phyloP scores from a whole-genome alignment of 1,139 yeast genomes.

The Waltiozyma sp. region DNA sequence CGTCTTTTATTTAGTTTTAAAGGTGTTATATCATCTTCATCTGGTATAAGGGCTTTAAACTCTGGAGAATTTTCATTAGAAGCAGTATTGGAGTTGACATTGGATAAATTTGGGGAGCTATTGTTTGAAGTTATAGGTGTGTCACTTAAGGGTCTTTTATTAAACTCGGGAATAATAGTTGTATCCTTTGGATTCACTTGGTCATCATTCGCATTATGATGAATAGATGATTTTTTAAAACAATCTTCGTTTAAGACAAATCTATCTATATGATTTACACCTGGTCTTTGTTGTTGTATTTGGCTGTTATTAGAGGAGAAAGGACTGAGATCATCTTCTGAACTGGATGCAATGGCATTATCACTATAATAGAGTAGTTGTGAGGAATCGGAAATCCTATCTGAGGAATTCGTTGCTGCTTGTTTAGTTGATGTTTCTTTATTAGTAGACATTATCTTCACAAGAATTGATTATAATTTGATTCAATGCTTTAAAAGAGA shows the following conservation, averaged over 20 bases:
- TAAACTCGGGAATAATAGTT: conserved; percentile 41
- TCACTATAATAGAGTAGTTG: neutral
- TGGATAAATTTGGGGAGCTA: conserved; percentile 37
- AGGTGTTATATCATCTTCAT: conserved; percentile 4
- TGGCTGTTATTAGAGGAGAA: neutral
- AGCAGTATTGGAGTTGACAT: conserved; percentile 17
- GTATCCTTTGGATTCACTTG: conserved; percentile 2
- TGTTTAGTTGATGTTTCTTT: too few species aligned
- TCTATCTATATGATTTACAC: neutral
- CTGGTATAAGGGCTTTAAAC: conserved; percentile 2
- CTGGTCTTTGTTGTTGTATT: conserved; percentile 1
- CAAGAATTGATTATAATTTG: too few species aligned
- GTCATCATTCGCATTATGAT: neutral
- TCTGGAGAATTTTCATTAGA: conserved; percentile 23
- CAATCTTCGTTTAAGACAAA: neutral
- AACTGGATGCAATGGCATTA: neutral
- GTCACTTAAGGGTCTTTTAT: conserved; percentile 60
- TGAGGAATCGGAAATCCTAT: neutral
- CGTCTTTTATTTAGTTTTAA: conserved; percentile 23
- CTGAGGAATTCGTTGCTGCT: too few species aligned
- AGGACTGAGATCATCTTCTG: neutral
- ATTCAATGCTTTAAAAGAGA: too few species aligned
- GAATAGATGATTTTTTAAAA: neutral
- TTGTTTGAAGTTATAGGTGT: conserved; percentile 53
- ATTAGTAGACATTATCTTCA: too few species aligned